phyloP scores from a whole-genome alignment of 306 rosid species.

The Hippophae tibetana region DNA sequence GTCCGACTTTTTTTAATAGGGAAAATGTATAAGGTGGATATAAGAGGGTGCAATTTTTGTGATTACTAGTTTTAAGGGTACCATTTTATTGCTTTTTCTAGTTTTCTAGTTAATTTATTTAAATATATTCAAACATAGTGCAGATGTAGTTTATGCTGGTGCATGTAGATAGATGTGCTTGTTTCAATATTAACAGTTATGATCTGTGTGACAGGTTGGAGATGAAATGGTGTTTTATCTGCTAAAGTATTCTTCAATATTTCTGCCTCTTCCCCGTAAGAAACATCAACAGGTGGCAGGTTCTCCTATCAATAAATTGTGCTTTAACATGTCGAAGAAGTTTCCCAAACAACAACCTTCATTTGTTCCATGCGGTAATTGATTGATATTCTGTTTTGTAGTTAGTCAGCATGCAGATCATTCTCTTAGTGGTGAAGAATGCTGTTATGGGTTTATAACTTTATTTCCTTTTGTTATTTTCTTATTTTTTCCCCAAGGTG shows the following conservation, averaged over 20 bases:
- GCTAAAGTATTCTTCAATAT: conserved; percentile 42
- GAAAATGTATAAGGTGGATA: too few relatives aligned
- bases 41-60: too few relatives aligned
- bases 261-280: conserved; percentile 41
- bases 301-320: conserved; percentile 31
- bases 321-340: conserved; percentile 27
- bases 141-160: too few relatives aligned
- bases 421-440: too few relatives aligned
- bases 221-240: conserved; percentile 47
- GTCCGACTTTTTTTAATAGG: too few relatives aligned
- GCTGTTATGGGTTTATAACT: too few relatives aligned
- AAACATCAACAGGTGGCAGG: conserved; percentile 68
- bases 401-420: background rate
- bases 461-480: too few relatives aligned
- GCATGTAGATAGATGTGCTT: background rate
- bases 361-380: conserved; percentile 32
- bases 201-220: conserved; percentile 44
- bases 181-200: background rate
- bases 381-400: conserved; percentile 1
- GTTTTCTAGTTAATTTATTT: background rate
- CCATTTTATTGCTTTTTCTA: too few relatives aligned
- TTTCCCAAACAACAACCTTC: conserved; percentile 22
- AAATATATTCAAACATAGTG: background rate
- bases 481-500: too few relatives aligned
- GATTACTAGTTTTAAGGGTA: too few relatives aligned